Evolutionary conservation across 257 asterid species (phyloP).

Genomic region (Przewalskia tangutica): DNA sequence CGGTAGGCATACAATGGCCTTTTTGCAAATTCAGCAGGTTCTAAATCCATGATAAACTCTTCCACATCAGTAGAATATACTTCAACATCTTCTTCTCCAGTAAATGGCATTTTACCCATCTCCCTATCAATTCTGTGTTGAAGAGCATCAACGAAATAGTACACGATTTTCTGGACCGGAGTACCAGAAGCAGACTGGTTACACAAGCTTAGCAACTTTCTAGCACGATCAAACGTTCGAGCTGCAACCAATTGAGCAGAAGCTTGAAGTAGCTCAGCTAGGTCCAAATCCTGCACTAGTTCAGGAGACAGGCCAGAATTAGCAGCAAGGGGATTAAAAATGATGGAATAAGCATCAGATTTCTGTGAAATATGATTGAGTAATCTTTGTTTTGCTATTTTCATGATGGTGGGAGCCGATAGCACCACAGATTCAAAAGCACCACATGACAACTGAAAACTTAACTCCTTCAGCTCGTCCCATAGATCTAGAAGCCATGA

Average conservation of each 20-base stretch:
- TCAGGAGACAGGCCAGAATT: conserved; percentile 3
- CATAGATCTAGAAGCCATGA: neutral
- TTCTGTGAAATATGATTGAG: neutral
- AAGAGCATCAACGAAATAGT: conserved; percentile 24
- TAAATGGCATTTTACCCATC: neutral
- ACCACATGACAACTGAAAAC: neutral
- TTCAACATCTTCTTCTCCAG: conserved; percentile 17
- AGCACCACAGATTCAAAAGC: neutral
- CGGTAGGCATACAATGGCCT: conserved; percentile 11
- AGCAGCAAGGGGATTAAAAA: neutral
- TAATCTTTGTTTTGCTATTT: neutral
- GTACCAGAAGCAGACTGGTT: conserved; percentile 14
- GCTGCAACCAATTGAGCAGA: conserved; percentile 17
- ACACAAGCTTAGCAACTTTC: conserved; percentile 14
- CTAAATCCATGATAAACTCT: conserved; percentile 4
- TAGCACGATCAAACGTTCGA: conserved; percentile 24
- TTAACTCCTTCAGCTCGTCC: neutral
- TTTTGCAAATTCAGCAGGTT: conserved; percentile 4
- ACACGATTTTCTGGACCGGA: conserved; percentile 18
- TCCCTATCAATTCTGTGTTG: conserved; percentile 15
- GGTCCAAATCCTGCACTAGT: conserved; percentile 8
- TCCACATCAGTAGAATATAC: conserved; percentile 7
- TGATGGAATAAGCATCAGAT: neutral
- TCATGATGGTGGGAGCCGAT: neutral
- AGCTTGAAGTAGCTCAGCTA: conserved; percentile 16